Base-by-base conservation (phyloP, 805 yeast species). In the Zygosaccharomyces kombuchaensis region DNA sequence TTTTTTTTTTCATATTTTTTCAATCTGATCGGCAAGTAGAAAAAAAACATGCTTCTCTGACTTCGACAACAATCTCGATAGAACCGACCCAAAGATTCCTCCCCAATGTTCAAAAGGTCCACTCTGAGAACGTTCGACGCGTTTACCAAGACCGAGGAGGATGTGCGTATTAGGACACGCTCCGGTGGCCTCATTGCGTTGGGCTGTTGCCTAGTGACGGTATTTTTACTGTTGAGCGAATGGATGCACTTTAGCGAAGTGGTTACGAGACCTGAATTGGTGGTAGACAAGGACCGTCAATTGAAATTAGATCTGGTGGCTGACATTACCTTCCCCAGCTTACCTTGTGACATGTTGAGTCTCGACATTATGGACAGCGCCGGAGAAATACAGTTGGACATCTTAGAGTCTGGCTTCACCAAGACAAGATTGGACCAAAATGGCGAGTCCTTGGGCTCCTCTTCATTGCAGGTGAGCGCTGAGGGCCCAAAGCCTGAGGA, bases 101-200 rank as follows among this genome's bases (percentile, higher is more conserved):
- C 34, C 8, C 27, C 21, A 27, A 47, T 37, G 46, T 49, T 58
- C 45, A 60, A 56, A 52, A 59, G 48, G 48, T 62, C 59, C 6
- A 54, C 57, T 21, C 57, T 72, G 29, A 48, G 86, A 40, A 78
- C 82, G 35, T 70, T 86, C 48, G 98, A 90, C 66, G 95, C 91
- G n/a, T 90, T 91, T 62, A 78, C 95, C 23, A 91, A 90, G 67
- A 87, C 97, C 4, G 90, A 87, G 29, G 98, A 91, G 60, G 99
- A 93, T 64, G 95, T 95, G 7, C 77, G 87, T 41, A 79, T 93
- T 50, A 81, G 85, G 51, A 93, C 99, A 3, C 76, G 91, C 4
- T 75, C 91, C 7, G 99, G 99, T 43, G 99, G 96, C 2, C 57
- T 88, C 22, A 86, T 93, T 58, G 88, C 98, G 2, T 58, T 93